A percentile compares a stretch with the other conserved stretches of the same genome.
These are phyloP conservation scores for Saccharomycopsis fibuligera DNA, from an alignment of 805 yeast genomes.

Conservation along the genomic window DNA sequence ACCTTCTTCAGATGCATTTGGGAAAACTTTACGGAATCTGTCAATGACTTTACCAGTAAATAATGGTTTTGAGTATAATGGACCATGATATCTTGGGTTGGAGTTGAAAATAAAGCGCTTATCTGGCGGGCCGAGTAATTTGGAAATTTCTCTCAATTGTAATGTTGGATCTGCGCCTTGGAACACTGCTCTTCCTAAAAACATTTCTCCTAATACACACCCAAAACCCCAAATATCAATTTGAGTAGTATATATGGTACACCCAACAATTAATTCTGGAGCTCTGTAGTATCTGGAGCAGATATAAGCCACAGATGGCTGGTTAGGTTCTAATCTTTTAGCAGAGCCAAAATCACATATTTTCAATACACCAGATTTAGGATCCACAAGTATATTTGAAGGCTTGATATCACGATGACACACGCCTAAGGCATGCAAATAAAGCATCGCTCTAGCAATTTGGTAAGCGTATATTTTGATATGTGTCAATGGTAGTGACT, in stretches of 20 bases:
- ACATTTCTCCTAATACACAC: slow-evolving; percentile 92
- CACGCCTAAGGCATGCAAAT: slow-evolving; percentile 71
- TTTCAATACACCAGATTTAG: slow-evolving; percentile 56
- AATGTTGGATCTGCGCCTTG: slow-evolving; percentile 87
- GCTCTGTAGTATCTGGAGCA: slow-evolving; percentile 95
- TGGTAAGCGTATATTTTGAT: slow-evolving; percentile 74
- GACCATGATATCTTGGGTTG: slow-evolving; percentile 71
- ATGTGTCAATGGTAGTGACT: slow-evolving; percentile 63
- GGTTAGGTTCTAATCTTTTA: slow-evolving; percentile 66
- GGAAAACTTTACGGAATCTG: slow-evolving; percentile 58
- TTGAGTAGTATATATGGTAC: slow-evolving; percentile 78
- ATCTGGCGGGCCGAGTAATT: slow-evolving; percentile 84
- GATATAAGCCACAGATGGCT: slow-evolving; percentile 90
- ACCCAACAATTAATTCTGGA: slow-evolving; percentile 92
- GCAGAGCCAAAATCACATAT: slow-evolving; percentile 87
- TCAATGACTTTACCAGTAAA: slow-evolving; percentile 49
- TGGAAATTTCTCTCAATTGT: slow-evolving; percentile 86
- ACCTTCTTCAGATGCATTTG: slow-evolving; percentile 79
- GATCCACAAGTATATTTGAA: slow-evolving; percentile 72
- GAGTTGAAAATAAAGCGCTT: slow-evolving; percentile 64
- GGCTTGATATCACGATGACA: slow-evolving; percentile 85
- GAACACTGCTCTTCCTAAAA: slow-evolving; percentile 88
- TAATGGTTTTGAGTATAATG: slow-evolving; percentile 60
- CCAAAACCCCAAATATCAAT: slow-evolving; percentile 98
- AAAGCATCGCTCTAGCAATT: slow-evolving; percentile 76